Evolutionary conservation across 805 yeast species (phyloP), one percentile per base, ranked within the genome.

Genomic region (Priceomyces medius): DNA sequence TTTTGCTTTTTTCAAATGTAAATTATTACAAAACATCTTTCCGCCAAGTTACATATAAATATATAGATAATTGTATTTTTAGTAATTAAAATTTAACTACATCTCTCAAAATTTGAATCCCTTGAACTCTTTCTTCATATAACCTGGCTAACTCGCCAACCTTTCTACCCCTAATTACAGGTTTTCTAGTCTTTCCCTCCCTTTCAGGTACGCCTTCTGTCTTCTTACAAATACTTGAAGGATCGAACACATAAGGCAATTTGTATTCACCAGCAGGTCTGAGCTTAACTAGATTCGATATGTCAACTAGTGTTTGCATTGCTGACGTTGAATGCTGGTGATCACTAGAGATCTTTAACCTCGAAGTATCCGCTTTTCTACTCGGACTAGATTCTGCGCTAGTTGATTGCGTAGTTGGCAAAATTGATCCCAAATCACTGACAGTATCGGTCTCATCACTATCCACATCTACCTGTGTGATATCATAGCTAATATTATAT

Each of bases 61-160:
- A 14, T 16, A 24, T 38, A 45, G 24, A 52, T 43, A 23, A 9
- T 29, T 31, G 34, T 31, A 31, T 14, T 24, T 31, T 33, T 23
- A 28, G 10, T 3, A 8, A 8, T 13, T 14, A 7, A 8, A 9
- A n/a, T 29, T 28, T 42, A 14, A 19, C 43, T 50, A 58, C 55
- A 64, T 51, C 17, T 54, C 52, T 34, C 28, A 65, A 48, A 18
- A 70, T 50, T 41, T 68, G 71, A 37, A 68, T 51, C 2, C 72
- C 76, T 42, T 68, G 62, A 3, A 66, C 56, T 48, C 83, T 64
- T 53, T 82, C 86, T 53, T 83, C 89, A 48, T 78, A 83, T 29
- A 82, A 58, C 43, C 72, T 74, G 2, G 88, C 84, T 44, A 83
- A 63, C 52, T 77, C 81, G 9, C 80, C 77, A 1, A 83, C 88